Evolutionary conservation across 495 filamentous ascomycete species (phyloP).

Genomic region (Neurospora sp.): DNA sequence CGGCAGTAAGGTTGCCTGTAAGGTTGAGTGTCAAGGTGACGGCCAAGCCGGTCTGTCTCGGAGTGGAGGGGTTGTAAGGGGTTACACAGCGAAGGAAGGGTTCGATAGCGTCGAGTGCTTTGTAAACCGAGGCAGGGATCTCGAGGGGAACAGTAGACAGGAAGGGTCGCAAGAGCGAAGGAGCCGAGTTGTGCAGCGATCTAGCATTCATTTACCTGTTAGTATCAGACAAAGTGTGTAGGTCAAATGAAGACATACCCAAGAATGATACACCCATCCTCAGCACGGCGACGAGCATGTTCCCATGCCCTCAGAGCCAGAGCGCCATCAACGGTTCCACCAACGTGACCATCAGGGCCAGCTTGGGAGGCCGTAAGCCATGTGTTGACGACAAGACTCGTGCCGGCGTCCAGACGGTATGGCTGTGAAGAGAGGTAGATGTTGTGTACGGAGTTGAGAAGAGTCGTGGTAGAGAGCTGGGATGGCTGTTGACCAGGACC

Average conservation of each 20-base stretch:
- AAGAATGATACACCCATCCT: conserved; percentile 88
- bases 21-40: conserved; percentile 75
- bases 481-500: conserved; percentile 53
- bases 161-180: conserved; percentile 74
- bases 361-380: conserved; percentile 71
- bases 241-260: conserved; percentile 43
- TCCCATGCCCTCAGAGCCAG: conserved; percentile 86
- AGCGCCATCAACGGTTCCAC: conserved; percentile 70
- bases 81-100: conserved; percentile 84
- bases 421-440: conserved; percentile 73
- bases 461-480: conserved; percentile 84
- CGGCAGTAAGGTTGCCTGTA: conserved; percentile 63
- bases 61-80: conserved; percentile 75
- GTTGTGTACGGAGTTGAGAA: conserved; percentile 86
- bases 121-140: conserved; percentile 62
- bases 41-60: conserved; percentile 70
- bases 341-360: conserved; percentile 53
- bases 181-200: conserved; percentile 79
- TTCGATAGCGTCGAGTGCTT: conserved; percentile 64
- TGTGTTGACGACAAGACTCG: conserved; percentile 89
- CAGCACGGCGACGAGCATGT: conserved; percentile 86
- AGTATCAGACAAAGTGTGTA: neutral
- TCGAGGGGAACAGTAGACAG: conserved; percentile 67
- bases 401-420: conserved; percentile 79
- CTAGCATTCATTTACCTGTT: conserved; percentile 29